Evolutionary conservation across 2,329 filamentous ascomycete species (phyloP).

Genomic region (Colletotrichum sp.): DNA sequence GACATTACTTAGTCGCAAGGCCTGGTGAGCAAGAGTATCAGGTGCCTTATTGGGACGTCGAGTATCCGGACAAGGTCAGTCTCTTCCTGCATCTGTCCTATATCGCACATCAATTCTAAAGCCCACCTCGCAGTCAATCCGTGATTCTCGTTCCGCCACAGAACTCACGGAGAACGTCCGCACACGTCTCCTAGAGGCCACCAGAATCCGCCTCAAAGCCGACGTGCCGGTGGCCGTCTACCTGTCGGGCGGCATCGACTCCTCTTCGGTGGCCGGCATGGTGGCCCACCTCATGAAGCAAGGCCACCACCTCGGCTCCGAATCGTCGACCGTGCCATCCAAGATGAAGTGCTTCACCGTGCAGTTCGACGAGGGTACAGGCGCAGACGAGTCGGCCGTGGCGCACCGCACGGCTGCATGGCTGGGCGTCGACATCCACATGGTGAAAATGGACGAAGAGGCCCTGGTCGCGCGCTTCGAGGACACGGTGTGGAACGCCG

Average conservation of each 20-base stretch:
- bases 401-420: constrained; percentile 32
- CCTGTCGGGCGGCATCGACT: constrained; percentile 62
- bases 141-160: background rate
- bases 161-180: constrained; percentile 29
- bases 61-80: background rate
- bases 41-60: background rate
- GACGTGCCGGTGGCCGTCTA: constrained; percentile 64
- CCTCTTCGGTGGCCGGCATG: constrained; percentile 60
- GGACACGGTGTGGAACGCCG: constrained; percentile 31
- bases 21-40: background rate
- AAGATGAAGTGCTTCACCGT: constrained; percentile 49
- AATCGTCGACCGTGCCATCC: background rate
- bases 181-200: constrained; percentile 49
- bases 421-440: constrained; percentile 32
- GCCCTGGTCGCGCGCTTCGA: constrained; percentile 30
- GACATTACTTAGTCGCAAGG: background rate
- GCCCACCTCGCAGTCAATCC: background rate
- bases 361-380: constrained; percentile 14
- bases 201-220: constrained; percentile 55
- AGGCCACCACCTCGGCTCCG: background rate
- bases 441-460: constrained; percentile 27
- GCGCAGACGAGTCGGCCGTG: background rate
- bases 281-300: constrained; percentile 50
- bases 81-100: background rate
- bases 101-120: background rate